Evolutionary conservation across 2,329 filamentous ascomycete genomes (phyloP).

Genomic region (Neocatenulostroma microsporum): DNA sequence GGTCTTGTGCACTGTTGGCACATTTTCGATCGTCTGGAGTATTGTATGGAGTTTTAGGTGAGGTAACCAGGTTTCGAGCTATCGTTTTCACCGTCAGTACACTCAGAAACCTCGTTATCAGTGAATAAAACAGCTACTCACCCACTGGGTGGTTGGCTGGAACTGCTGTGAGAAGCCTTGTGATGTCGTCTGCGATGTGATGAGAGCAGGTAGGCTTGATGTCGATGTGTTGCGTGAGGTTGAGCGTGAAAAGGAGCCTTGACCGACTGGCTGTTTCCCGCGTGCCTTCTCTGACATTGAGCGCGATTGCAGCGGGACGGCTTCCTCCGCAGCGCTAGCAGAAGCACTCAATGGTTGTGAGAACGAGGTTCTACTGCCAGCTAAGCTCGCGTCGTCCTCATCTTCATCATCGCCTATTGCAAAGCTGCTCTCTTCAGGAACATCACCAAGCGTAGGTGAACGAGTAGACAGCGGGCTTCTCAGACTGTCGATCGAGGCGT

Average conservation of each 20-base stretch:
- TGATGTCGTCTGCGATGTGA: conserved; percentile 50
- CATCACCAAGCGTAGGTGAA: conserved; percentile 54
- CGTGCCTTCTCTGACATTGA: conserved; percentile 97
- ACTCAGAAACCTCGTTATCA: not conserved
- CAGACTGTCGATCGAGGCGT: conserved; percentile 61
- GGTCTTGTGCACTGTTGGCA: no score
- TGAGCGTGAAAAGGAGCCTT: conserved; percentile 66
- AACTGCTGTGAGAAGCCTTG: conserved; percentile 38
- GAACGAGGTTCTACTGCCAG: conserved; percentile 57
- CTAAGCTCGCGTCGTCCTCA: conserved; percentile 58
- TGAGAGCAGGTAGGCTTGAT: conserved; percentile 67
- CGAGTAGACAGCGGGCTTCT: conserved; percentile 55
- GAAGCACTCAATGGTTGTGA: conserved; percentile 41
- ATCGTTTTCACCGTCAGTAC: conserved; percentile 1
- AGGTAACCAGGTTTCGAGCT: conserved; percentile 90
- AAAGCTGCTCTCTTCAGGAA: conserved; percentile 77
- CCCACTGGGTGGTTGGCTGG: conserved; percentile 52
- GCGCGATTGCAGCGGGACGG: conserved; percentile 70
- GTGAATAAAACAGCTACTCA: conserved; percentile 32
- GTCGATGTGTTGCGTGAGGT: conserved; percentile 64
- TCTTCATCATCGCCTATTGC: conserved; percentile 81
- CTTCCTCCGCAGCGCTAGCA: conserved; percentile 53
- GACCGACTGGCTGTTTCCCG: conserved; percentile 85
- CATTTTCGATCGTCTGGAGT: conserved; percentile 59
- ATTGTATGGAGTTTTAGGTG: conserved; percentile 83